Evolutionary conservation across 2,329 filamentous ascomycete species (phyloP).

Genomic region (Talaromyces sp.): DNA sequence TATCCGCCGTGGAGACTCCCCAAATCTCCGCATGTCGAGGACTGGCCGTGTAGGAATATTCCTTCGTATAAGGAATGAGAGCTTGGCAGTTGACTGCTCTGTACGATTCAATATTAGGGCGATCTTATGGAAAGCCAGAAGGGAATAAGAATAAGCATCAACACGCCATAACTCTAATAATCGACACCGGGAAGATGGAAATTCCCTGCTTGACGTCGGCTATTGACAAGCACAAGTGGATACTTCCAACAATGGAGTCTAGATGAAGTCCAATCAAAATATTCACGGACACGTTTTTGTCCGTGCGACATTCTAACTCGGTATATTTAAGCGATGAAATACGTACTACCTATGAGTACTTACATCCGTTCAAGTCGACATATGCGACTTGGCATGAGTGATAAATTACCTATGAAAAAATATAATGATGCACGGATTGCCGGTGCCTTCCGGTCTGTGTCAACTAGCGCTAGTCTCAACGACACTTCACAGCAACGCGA

Average conservation of each 20-base stretch:
- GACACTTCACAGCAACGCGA: too few species aligned
- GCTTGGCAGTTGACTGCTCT: not conserved
- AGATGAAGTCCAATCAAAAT: not conserved
- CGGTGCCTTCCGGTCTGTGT: too few species aligned
- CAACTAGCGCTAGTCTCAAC: too few species aligned
- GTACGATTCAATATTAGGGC: not conserved
- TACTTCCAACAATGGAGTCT: not conserved
- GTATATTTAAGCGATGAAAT: not conserved
- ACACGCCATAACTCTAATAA: not conserved
- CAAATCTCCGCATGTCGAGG: not conserved
- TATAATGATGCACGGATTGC: too few species aligned
- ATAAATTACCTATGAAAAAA: too few species aligned
- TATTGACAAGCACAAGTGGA: not conserved
- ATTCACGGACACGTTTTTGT: not conserved
- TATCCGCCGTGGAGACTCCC: not conserved
- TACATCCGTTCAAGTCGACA: not conserved
- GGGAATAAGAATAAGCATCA: not conserved
- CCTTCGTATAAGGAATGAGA: not conserved
- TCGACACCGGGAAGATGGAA: not conserved
- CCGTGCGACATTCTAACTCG: not conserved
- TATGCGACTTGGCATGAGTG: too few species aligned
- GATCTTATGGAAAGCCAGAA: not conserved
- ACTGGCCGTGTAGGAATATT: not conserved
- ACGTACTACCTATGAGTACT: not conserved
- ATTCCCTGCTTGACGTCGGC: not conserved